Conservation (phyloP, 306 rosid genomes). For the Cicer judaicum region DNA sequence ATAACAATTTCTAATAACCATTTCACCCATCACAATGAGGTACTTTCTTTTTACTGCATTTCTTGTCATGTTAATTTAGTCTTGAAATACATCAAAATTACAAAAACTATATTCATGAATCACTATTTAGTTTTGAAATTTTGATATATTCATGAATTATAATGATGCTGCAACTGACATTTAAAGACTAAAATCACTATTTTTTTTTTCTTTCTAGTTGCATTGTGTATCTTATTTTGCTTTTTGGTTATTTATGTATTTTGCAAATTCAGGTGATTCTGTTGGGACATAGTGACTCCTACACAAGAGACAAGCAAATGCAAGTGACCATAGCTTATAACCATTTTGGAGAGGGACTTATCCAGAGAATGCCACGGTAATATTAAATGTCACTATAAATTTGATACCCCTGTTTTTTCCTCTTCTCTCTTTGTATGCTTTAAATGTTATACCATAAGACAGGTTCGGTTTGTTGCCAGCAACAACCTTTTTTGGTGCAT, state of each 20-base stretch:
- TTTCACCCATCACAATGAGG: slow-evolving; percentile 98
- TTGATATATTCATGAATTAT: no score
- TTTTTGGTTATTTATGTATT: slow-evolving; percentile 11
- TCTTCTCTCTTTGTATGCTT: slow-evolving; percentile 6
- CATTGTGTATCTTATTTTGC: slow-evolving; percentile 25
- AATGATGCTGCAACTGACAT: no score
- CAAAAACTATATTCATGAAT: no score
- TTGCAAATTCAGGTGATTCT: slow-evolving; percentile 79
- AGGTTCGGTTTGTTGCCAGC: slow-evolving; percentile 33
- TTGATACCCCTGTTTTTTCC: slow-evolving; percentile 28
- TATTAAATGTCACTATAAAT: slow-evolving; percentile 35
- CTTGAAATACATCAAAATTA: no score
- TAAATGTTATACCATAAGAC: slow-evolving; percentile 37
- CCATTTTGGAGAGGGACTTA: slow-evolving; percentile 98
- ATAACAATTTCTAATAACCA: slow-evolving; percentile 96
- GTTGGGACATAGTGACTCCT: slow-evolving; percentile 95
- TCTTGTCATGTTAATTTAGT: neutral
- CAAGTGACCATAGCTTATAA: slow-evolving; percentile 98
- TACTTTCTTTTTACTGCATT: slow-evolving; percentile 40
- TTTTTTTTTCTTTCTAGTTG: neutral
- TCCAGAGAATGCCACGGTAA: slow-evolving; percentile 99
- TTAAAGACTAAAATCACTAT: no score
- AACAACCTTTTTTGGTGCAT: slow-evolving; percentile 38
- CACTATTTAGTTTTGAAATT: no score
- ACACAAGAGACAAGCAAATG: slow-evolving; percentile 90